phyloP scores from a whole-genome alignment of 2,329 filamentous ascomycete genomes.

The Calonectria pseudoreteaudii region DNA sequence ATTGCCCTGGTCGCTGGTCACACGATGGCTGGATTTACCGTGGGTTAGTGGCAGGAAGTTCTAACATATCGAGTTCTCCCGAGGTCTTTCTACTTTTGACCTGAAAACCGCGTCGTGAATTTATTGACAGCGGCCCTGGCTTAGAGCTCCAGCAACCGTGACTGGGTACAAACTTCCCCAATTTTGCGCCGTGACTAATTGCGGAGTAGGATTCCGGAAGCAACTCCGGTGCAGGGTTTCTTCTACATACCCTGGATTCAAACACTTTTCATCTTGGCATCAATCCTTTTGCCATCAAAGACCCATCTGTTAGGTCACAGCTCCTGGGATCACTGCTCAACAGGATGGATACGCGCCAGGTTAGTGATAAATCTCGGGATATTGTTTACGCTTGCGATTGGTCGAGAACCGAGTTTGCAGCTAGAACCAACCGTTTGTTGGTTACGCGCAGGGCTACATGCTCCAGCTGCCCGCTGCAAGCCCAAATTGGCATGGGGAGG shows the following conservation, averaged over 20 bases:
- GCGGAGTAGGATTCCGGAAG: background rate
- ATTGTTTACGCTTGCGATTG: background rate
- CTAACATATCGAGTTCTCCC: background rate
- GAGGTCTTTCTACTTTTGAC: background rate
- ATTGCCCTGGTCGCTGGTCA: background rate
- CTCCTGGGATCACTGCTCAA: background rate
- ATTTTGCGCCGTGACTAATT: background rate
- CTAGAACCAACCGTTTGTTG: background rate
- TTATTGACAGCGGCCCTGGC: background rate
- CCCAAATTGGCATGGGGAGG: background rate
- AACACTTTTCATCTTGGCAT: background rate
- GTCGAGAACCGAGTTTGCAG: background rate
- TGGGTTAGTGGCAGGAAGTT: background rate
- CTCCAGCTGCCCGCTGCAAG: background rate
- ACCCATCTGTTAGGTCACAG: background rate
- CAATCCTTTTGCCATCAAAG: too few relatives aligned
- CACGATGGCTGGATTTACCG: background rate
- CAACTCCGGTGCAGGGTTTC: background rate
- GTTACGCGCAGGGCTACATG: background rate
- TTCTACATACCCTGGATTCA: background rate
- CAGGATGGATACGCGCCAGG: background rate
- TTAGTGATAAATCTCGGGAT: background rate
- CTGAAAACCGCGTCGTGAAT: background rate
- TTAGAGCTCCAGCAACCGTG: background rate
- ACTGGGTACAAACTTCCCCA: background rate